Evolutionary conservation across 257 asterid species (phyloP), one percentile per base, ranked within the genome.

Genomic region (Sherardia arvensis): DNA sequence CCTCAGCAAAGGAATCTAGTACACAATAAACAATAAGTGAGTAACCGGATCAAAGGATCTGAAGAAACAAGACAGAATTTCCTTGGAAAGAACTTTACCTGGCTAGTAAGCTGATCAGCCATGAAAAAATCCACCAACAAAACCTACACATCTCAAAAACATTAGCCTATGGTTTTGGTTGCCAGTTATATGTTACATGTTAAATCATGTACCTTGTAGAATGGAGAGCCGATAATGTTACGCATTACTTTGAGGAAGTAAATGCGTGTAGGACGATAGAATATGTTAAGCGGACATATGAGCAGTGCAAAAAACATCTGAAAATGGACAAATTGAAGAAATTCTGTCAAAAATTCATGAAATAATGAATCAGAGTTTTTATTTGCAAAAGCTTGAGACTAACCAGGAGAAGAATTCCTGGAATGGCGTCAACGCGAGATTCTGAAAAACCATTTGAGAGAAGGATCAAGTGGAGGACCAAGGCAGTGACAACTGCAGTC

Each of bases 91-190:
- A n/a, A 18, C 25, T 54, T 58, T 81, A 92, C 99, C 97, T 92
- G 97, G 69, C 99, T 93, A 4, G 99, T 93, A 1, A 93, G 85
- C 68, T 93, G 99, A 76, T 93, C 97, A 45, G 99, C 99, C 99
- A 93, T 93, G 89, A 90, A 90, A 73, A 93, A 87, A 36, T 93
- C 97, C 1, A 84, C 99, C 94, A 93, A 23, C 84, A 87, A 66
- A 60, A 88, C 97, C 96, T 88, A 77, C 27, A 68, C 3, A 59
- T 28, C 3, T 23, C 68, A 29, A 47, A 23, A 28, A 28, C 59
- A 32, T 27, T 53, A 26, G 30, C 10, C 15, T 25, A n/a, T n/a
- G 28, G 26, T 55, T 34, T 1, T 20, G 11, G 56, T 8, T 49
- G 4, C 8, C 8, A 12, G 21, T 18, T 45, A 1, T 45, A 18